Evolutionary conservation across 129 eudicot species (phyloP).

Genomic region (Erigeron canadensis): DNA sequence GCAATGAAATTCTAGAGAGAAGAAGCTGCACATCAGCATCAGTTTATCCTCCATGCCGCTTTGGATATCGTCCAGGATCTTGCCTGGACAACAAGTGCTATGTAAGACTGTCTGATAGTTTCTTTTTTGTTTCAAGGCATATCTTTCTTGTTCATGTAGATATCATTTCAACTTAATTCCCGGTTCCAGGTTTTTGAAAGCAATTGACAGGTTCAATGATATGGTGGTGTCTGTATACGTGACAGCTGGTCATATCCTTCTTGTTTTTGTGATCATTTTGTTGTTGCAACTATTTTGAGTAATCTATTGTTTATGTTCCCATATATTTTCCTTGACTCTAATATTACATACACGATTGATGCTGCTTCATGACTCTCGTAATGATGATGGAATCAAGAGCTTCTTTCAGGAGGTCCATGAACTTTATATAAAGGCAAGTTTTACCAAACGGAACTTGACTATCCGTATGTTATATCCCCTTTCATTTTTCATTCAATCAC

Average conservation of each 20-base stretch:
- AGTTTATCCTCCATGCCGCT: slow-evolving; percentile 87
- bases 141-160: not conserved
- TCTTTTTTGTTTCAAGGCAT: not conserved
- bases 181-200: slow-evolving; percentile 76
- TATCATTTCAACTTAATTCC: slow-evolving; percentile 10
- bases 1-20: slow-evolving; percentile 56
- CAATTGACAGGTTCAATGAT: slow-evolving; percentile 92
- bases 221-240: slow-evolving; percentile 95
- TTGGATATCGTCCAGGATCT: slow-evolving; percentile 93
- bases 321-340: slow-evolving; percentile 45
- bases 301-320: not conserved
- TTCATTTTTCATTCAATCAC: not conserved
- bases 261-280: not conserved
- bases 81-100: slow-evolving; percentile 98
- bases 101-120: slow-evolving; percentile 44
- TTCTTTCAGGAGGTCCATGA: slow-evolving; percentile 99
- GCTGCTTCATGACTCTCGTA: slow-evolving; percentile 98
- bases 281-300: not conserved
- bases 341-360: slow-evolving; percentile 83
- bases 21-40: slow-evolving; percentile 98
- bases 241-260: slow-evolving; percentile 99
- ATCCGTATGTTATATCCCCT: not conserved
- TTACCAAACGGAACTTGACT: not conserved
- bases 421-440: slow-evolving; percentile 82
- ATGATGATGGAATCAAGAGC: slow-evolving; percentile 96